Evolutionary conservation across 2,329 filamentous ascomycete species (phyloP).

Genomic region (Cladophialophora psammophila): DNA sequence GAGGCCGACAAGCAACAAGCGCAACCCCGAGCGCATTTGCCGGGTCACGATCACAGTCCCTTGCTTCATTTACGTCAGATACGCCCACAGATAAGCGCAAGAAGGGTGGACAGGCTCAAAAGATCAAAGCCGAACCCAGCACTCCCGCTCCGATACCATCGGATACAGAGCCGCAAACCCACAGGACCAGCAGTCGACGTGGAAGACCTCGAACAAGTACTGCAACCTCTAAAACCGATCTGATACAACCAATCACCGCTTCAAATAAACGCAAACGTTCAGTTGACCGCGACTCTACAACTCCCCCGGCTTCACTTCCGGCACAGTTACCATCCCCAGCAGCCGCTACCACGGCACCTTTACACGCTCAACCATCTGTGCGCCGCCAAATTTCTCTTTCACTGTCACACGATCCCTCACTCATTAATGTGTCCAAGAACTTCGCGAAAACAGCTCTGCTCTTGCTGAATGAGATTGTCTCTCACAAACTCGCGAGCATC

Average conservation of each 20-base stretch:
- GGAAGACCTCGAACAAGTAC: slow-evolving; percentile 31
- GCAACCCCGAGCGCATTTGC: slow-evolving; percentile 33
- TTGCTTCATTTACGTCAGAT: slow-evolving; percentile 39
- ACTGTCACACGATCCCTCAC: slow-evolving; percentile 46
- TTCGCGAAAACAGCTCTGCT: slow-evolving; percentile 73
- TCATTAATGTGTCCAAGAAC: slow-evolving; percentile 50
- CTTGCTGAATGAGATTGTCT: slow-evolving; percentile 77
- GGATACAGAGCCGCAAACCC: slow-evolving; percentile 46
- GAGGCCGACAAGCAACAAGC: slow-evolving; percentile 35
- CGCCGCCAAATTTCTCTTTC: slow-evolving; percentile 45
- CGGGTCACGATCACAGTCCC: slow-evolving; percentile 37
- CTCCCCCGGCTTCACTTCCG: slow-evolving; percentile 27
- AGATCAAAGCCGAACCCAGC: slow-evolving; percentile 43
- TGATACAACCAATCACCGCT: slow-evolving; percentile 8
- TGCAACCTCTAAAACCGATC: slow-evolving; percentile 21
- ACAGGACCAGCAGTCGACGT: slow-evolving; percentile 44
- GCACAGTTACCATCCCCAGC: slow-evolving; percentile 24
- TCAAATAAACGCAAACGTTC: slow-evolving; percentile 52
- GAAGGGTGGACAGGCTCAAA: slow-evolving; percentile 30
- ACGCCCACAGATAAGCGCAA: slow-evolving; percentile 31
- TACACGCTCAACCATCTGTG: slow-evolving; percentile 21
- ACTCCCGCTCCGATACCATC: slow-evolving; percentile 47
- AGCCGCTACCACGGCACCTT: background rate
- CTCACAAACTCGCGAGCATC: slow-evolving; percentile 79
- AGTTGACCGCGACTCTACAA: slow-evolving; percentile 43